Conservation (phyloP, 2,329 filamentous ascomycete species). For the Colletotrichum tamarilloi region DNA sequence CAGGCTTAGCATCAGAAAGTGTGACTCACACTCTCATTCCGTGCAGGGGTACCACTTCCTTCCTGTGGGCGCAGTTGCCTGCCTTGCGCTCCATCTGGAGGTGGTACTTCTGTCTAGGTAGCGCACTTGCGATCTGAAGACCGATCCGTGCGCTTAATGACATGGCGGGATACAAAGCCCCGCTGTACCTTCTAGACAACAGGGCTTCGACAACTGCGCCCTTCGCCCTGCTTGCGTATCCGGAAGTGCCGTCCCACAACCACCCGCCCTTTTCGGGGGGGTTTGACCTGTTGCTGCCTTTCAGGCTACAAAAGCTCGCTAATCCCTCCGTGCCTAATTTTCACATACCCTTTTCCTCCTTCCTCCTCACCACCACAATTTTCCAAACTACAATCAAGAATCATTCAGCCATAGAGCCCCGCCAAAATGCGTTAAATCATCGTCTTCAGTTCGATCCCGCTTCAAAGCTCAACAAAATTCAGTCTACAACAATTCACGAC, state of each 20-base stretch:
- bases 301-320: constrained; percentile 33
- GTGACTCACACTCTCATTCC: constrained; percentile 30
- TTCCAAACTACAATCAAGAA: constrained; percentile 31
- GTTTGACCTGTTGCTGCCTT: constrained; percentile 9
- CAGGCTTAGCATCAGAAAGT: constrained; percentile 2
- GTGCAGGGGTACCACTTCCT: constrained; percentile 5
- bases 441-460: not conserved
- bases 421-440: constrained; percentile 31
- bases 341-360: constrained; percentile 42
- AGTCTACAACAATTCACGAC: constrained; percentile 63
- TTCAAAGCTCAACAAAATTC: constrained; percentile 32
- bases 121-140: not conserved
- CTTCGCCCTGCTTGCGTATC: not conserved
- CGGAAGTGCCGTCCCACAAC: not conserved
- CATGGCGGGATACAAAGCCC: not conserved
- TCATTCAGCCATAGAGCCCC: not conserved
- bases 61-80: not conserved
- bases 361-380: constrained; percentile 59
- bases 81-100: constrained; percentile 34
- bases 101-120: not conserved
- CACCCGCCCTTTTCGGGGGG: not conserved
- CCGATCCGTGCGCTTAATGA: not conserved
- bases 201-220: constrained; percentile 11
- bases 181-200: not conserved
- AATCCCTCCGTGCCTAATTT: constrained; percentile 39